Percentiles rank a stretch among this genome's conserved stretches.
phyloP scores from a whole-genome alignment of 1,284 basidiomycete genomes.

The Neotropicomus parvogracilis region DNA sequence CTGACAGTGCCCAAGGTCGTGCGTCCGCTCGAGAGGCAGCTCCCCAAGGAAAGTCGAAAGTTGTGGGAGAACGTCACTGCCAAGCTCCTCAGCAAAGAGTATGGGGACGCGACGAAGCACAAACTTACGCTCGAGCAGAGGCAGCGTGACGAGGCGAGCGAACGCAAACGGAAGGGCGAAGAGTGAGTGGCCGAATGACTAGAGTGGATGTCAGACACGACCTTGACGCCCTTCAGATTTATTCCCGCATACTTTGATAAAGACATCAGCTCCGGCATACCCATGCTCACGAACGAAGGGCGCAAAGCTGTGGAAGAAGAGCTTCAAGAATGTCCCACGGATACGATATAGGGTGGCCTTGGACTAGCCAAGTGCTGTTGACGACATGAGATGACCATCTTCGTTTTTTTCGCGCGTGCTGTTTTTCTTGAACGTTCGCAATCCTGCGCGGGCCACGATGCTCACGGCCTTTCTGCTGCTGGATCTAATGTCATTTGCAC shows the following conservation, averaged over 20 bases:
- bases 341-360: constrained; percentile 16
- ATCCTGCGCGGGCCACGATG: constrained; percentile 4
- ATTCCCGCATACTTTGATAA: constrained; percentile 77
- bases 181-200: constrained; percentile 53
- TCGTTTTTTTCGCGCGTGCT: neutral
- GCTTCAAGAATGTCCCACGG: constrained; percentile 33
- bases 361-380: neutral
- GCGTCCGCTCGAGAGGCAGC: constrained; percentile 77
- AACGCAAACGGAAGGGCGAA: constrained; percentile 74
- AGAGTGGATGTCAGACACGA: neutral
- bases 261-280: constrained; percentile 70
- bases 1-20: constrained; percentile 82
- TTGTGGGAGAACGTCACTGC: constrained; percentile 88
- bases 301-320: constrained; percentile 69
- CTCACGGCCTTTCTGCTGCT: constrained; percentile 5
- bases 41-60: constrained; percentile 78
- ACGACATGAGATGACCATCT: constrained; percentile 12
- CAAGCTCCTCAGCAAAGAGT: constrained; percentile 80
- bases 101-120: constrained; percentile 80
- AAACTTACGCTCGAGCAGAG: constrained; percentile 88
- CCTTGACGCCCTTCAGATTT: constrained; percentile 52
- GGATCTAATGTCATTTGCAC: constrained; percentile 16
- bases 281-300: constrained; percentile 71
- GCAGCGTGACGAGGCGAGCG: constrained; percentile 82
- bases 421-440: constrained; percentile 11